A percentile compares a stretch with the other conserved stretches of the same genome.
Evolutionary conservation across 495 filamentous ascomycete genomes (phyloP).

Genomic region (Choiromyces venosus): DNA sequence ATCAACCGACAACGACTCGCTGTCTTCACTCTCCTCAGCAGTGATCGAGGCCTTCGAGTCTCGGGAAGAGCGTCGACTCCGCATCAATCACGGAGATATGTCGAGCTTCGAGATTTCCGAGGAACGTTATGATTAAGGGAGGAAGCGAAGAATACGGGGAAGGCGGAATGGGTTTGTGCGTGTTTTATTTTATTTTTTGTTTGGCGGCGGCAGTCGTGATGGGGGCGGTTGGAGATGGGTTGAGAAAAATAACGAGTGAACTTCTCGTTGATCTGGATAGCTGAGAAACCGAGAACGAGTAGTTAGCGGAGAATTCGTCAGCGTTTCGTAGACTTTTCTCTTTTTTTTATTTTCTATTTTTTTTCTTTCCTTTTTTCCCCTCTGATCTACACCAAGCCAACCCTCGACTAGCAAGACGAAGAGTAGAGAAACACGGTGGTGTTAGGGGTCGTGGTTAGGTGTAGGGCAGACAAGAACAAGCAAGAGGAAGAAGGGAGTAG

Average conservation of each 20-base stretch:
- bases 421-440: background rate
- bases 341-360: background rate
- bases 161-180: slow-evolving; percentile 4
- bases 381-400: background rate
- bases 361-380: background rate
- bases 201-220: background rate
- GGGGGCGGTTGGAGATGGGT: slow-evolving; percentile 8
- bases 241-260: slow-evolving; percentile 22
- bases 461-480: slow-evolving; percentile 6
- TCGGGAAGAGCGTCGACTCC: slow-evolving; percentile 43
- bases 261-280: slow-evolving; percentile 11
- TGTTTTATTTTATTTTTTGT: background rate
- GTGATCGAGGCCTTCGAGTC: slow-evolving; percentile 41
- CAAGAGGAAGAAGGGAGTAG: slow-evolving; percentile 13
- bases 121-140: slow-evolving; percentile 21
- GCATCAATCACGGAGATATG: slow-evolving; percentile 38
- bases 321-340: background rate
- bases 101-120: slow-evolving; percentile 14
- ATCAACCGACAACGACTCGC: slow-evolving; percentile 33
- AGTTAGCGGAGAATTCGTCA: background rate
- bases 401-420: background rate
- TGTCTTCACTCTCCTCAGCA: slow-evolving; percentile 41
- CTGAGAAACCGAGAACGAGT: background rate
- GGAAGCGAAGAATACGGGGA: slow-evolving; percentile 17
- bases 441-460: slow-evolving; percentile 16